phyloP scores from a whole-genome alignment of 164 flowering plant genomes.

The Umbilicus rupestris region DNA sequence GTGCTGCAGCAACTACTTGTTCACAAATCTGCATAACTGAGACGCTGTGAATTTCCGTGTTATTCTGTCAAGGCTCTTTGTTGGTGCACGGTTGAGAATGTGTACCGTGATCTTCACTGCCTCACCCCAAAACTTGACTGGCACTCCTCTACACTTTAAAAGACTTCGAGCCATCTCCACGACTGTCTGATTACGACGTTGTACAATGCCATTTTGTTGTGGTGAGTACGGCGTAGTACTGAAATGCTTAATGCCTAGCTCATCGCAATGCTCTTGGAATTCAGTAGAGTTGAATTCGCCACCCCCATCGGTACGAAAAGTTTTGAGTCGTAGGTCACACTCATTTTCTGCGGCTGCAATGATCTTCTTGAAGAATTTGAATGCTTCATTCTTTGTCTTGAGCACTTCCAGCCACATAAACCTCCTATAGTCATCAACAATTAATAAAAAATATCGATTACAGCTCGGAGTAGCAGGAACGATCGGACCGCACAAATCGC shows the following conservation, averaged over 20 bases:
- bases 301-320: background rate
- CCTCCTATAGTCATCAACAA: too few relatives aligned
- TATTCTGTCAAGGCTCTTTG: background rate
- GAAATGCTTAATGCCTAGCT: slow-evolving; percentile 9
- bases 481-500: too few relatives aligned
- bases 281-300: slow-evolving; percentile 14
- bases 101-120: slow-evolving; percentile 12
- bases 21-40: too few relatives aligned
- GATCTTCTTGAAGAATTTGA: background rate
- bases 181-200: slow-evolving; percentile 4
- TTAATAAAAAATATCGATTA: too few relatives aligned
- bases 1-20: too few relatives aligned
- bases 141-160: slow-evolving; percentile 7
- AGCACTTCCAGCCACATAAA: too few relatives aligned
- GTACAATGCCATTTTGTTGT: slow-evolving; percentile 13
- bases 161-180: slow-evolving; percentile 11
- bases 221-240: slow-evolving; percentile 9
- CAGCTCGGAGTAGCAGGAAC: too few relatives aligned
- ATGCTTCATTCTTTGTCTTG: too few relatives aligned
- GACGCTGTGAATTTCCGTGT: too few relatives aligned
- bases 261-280: slow-evolving; percentile 10
- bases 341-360: background rate
- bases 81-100: slow-evolving; percentile 9
- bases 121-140: slow-evolving; percentile 12
- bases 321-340: background rate